These are phyloP conservation scores for Gymnopilus junonius DNA, from an alignment of 768 basidiomycete genomes.

Conservation along the genomic window DNA sequence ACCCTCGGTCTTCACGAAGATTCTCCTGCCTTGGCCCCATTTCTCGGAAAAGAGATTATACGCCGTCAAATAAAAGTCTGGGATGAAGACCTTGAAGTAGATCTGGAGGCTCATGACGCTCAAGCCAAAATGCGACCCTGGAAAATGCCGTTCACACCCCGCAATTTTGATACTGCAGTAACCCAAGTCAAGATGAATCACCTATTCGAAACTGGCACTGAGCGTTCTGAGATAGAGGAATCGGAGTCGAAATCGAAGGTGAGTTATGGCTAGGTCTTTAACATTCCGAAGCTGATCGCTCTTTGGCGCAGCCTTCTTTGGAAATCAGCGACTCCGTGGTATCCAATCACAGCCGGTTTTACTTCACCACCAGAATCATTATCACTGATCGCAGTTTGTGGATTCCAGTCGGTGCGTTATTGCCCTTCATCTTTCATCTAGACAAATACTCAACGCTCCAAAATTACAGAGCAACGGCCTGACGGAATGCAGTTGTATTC, in stretches of 20 bases:
- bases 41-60: conserved; percentile 47
- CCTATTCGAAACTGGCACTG: background rate
- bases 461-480: conserved; percentile 32
- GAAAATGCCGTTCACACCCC: conserved; percentile 42
- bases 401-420: conserved; percentile 43
- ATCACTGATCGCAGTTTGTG: conserved; percentile 53
- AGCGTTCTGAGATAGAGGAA: background rate
- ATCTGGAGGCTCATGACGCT: conserved; percentile 32
- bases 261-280: background rate
- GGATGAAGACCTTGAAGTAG: conserved; percentile 40
- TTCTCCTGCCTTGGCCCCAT: conserved; percentile 52
- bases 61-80: conserved; percentile 48
- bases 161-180: conserved; percentile 22
- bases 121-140: conserved; percentile 20
- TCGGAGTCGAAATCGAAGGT: background rate
- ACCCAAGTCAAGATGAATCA: background rate
- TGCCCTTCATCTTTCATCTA: background rate
- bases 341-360: conserved; percentile 46
- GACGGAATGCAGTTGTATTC: conserved; percentile 33
- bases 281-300: background rate
- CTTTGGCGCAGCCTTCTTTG: background rate
- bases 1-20: conserved; percentile 55
- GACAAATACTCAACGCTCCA: background rate
- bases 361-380: conserved; percentile 50
- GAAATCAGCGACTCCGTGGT: conserved; percentile 6